These are phyloP conservation scores for Urtica urens DNA, from an alignment of 306 rosid species.

Conservation along the genomic window DNA sequence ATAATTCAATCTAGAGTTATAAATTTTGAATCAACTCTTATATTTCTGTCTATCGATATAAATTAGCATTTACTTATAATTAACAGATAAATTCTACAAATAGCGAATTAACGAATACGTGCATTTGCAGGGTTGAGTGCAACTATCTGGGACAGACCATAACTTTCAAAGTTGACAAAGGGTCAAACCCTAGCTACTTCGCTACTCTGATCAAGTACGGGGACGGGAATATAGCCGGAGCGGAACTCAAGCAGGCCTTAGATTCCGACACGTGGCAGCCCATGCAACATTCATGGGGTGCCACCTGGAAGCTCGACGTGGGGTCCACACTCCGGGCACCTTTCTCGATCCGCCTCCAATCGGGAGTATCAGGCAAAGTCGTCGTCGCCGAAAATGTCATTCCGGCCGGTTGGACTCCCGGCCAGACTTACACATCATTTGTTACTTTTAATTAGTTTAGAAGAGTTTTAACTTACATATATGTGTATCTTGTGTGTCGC, in stretches of 20 bases:
- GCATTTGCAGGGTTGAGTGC: slow-evolving; percentile 35
- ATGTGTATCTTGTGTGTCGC: too few species aligned
- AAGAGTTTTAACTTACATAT: too few species aligned
- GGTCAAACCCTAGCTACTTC: slow-evolving; percentile 44
- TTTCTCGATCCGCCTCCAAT: slow-evolving; percentile 42
- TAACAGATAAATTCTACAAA: too few species aligned
- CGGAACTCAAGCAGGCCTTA: slow-evolving; percentile 42
- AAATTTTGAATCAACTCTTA: too few species aligned
- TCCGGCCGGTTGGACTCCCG: slow-evolving; percentile 61
- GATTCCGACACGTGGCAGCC: slow-evolving; percentile 37
- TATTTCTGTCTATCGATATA: too few species aligned
- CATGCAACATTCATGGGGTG: slow-evolving; percentile 68
- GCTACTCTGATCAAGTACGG: slow-evolving; percentile 48
- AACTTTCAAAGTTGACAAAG: slow-evolving; percentile 44
- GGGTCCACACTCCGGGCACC: slow-evolving; percentile 39
- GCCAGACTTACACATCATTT: slow-evolving; percentile 46
- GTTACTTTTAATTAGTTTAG: slow-evolving; percentile 29
- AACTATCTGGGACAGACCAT: slow-evolving; percentile 32
- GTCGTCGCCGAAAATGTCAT: slow-evolving; percentile 43
- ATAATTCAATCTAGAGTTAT: too few species aligned
- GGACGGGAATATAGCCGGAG: slow-evolving; percentile 37
- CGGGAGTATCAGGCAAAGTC: slow-evolving; percentile 22
- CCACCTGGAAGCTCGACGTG: slow-evolving; percentile 46
- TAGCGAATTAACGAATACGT: too few species aligned
- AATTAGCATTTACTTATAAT: too few species aligned